Evolutionary conservation across 225 moss, liverwort and hornwort genomes (phyloP), one percentile per base, ranked within the genome.

Genomic region (Asterella californica): DNA sequence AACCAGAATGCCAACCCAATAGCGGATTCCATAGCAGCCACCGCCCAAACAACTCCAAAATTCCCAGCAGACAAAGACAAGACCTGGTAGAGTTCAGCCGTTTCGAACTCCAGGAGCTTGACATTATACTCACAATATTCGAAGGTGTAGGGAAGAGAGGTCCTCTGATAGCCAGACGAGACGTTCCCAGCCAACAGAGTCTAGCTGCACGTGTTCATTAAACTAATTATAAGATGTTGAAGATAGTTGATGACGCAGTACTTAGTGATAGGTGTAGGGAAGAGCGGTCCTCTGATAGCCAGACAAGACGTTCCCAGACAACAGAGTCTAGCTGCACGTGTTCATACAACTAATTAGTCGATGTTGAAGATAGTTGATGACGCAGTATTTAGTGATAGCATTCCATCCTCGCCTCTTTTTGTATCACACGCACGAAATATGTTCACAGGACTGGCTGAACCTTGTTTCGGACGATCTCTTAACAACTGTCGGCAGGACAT

Each of bases 251-350:
- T 55, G 2, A 2, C 25, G 19, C 2, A 2, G 18, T 52, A 30
- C 8, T 15, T 29, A 74, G 29, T n/a, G n/a, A n/a, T 59, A 90
- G 87, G 64, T 90, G 92, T 37, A 91, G 87, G 50, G 87, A 83
- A 75, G 89, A 90, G 29, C 89, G 86, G 63, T 86, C 90, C 54
- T 89, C 82, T 83, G 91, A 84, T 72, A 96, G 82, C 89, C 86
- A 92, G 50, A 90, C 87, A 29, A 94, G 74, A 64, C 88, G 94
- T 76, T 96, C 90, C 92, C 93, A 92, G 36, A 93, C 92, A 72
- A 92, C 62, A 68, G 86, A 87, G 60, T 90, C 90, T 53, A 92
- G 89, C 94, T 94, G 91, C 83, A 84, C 9, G 9, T 29, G 57
- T 57, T n/a, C 38, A 33, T 1, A 75, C 15, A 72, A 50, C 37